Evolutionary conservation across 1,284 basidiomycete species (phyloP).

Genomic region (Microbotryum saponariae): DNA sequence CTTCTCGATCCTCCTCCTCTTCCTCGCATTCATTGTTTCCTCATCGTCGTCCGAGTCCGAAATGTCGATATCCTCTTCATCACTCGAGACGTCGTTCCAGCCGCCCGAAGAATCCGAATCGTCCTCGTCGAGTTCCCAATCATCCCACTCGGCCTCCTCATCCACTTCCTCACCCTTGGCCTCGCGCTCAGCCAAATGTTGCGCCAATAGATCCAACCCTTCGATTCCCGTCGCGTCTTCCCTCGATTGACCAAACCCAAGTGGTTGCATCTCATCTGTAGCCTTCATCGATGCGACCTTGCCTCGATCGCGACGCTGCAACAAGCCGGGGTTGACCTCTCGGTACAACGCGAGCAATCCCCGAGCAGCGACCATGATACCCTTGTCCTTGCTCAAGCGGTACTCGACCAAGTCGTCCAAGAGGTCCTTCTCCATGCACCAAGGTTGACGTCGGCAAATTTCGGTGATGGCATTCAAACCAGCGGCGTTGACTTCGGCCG

Average conservation of each 20-base stretch:
- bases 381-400: constrained; percentile 88
- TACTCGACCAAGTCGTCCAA: constrained; percentile 90
- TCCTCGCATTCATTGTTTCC: constrained; percentile 15
- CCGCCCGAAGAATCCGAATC: constrained; percentile 59
- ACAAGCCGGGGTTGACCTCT: constrained; percentile 88
- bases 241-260: constrained; percentile 72
- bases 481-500: constrained; percentile 83
- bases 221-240: constrained; percentile 71
- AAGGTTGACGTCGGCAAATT: constrained; percentile 85
- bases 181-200: constrained; percentile 59
- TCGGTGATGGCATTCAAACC: constrained; percentile 93
- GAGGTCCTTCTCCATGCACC: constrained; percentile 92
- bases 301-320: constrained; percentile 76
- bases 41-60: constrained; percentile 51
- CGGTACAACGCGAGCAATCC: constrained; percentile 87
- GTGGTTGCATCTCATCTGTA: constrained; percentile 46
- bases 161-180: constrained; percentile 49
- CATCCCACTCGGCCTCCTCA: constrained; percentile 72
- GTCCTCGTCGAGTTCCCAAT: constrained; percentile 77
- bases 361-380: constrained; percentile 77
- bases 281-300: constrained; percentile 29
- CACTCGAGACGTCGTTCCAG: constrained; percentile 80
- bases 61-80: constrained; percentile 63
- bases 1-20: constrained; percentile 5
- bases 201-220: constrained; percentile 78